Conservation (phyloP, 768 basidiomycete species). For the Russula virescens region DNA sequence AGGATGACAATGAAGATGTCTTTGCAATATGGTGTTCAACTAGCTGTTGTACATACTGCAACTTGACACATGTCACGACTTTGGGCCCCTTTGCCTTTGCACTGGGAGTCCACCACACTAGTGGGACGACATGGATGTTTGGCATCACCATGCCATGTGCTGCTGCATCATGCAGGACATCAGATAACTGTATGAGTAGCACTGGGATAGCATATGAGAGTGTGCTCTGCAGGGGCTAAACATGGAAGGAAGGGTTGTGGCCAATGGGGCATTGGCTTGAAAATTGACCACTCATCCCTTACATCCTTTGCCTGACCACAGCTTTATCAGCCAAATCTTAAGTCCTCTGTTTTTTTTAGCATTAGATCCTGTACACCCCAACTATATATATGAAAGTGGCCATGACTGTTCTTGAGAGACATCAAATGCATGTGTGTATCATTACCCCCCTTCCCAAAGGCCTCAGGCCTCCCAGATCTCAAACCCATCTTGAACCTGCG, state of each 20-base stretch:
- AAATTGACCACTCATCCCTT: no score
- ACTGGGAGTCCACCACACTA: constrained; percentile 77
- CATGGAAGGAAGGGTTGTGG: constrained; percentile 34
- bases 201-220: constrained; percentile 75
- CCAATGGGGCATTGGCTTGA: neutral
- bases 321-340: no score
- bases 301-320: no score
- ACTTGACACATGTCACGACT: constrained; percentile 85
- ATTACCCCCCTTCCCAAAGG: no score
- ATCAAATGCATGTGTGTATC: no score
- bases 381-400: no score
- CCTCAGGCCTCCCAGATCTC: no score
- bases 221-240: constrained; percentile 58
- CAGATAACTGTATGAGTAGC: constrained; percentile 73
- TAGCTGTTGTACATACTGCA: constrained; percentile 85
- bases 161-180: constrained; percentile 76
- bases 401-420: no score
- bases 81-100: constrained; percentile 29
- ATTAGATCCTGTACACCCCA: no score
- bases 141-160: constrained; percentile 91
- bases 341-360: no score
- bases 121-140: constrained; percentile 80
- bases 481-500: no score
- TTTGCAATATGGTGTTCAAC: constrained; percentile 49
- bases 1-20: constrained; percentile 56